Conservation (phyloP, 2,329 filamentous ascomycete genomes). For the Stagonosporopsis rhizophila region DNA sequence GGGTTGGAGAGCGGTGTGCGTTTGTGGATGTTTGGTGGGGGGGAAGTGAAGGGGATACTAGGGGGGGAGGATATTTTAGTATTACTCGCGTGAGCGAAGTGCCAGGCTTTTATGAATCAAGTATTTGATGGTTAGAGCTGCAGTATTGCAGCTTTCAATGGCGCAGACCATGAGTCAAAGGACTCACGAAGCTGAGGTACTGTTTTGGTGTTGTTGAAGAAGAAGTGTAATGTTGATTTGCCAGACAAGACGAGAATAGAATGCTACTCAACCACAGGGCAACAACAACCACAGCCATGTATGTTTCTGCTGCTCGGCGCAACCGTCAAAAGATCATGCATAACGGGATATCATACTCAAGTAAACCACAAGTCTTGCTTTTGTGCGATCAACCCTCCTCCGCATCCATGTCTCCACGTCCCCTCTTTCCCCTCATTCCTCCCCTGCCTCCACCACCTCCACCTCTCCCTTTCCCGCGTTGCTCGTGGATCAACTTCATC, state of each 20-base stretch:
- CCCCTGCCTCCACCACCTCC: slow-evolving; percentile 54
- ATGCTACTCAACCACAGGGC: not conserved
- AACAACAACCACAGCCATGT: not conserved
- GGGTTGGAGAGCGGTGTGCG: not conserved
- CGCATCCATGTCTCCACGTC: slow-evolving; percentile 73
- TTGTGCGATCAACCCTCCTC: slow-evolving; percentile 67
- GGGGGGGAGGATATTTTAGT: too few relatives aligned
- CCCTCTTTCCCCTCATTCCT: slow-evolving; percentile 51
- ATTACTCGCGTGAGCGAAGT: too few relatives aligned
- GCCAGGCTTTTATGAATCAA: too few relatives aligned
- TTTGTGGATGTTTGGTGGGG: not conserved
- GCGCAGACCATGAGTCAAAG: not conserved
- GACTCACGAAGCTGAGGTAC: not conserved
- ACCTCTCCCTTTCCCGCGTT: slow-evolving; percentile 63
- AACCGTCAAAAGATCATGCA: not conserved
- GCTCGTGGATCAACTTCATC: slow-evolving; percentile 81
- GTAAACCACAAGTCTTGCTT: not conserved
- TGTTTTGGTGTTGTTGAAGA: not conserved
- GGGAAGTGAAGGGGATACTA: not conserved
- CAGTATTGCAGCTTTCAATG: not conserved
- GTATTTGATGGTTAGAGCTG: not conserved
- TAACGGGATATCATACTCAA: slow-evolving; percentile 8
- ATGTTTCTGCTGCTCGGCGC: not conserved
- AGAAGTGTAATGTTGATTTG: not conserved
- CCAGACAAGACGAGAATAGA: not conserved